Evolutionary conservation across 306 rosid species (phyloP).

Genomic region (Datisca glomerata): DNA sequence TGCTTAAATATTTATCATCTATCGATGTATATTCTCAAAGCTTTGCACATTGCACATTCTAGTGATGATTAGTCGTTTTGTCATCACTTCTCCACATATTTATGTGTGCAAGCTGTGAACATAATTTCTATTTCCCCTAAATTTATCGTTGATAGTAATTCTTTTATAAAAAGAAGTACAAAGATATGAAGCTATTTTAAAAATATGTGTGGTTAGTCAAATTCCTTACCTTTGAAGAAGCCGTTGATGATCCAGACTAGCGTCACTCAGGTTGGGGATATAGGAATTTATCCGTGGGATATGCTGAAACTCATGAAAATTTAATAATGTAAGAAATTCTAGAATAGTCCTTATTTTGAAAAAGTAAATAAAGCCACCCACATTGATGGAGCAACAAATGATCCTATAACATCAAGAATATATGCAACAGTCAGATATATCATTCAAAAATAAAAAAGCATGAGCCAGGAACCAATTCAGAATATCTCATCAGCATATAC

Average conservation of each 20-base stretch:
- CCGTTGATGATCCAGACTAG: conserved; percentile 77
- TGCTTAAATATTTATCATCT: too few relatives aligned
- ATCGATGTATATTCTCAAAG: too few relatives aligned
- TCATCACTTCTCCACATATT: too few relatives aligned
- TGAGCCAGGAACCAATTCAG: not conserved
- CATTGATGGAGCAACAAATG: conserved; percentile 4
- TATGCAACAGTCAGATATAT: too few relatives aligned
- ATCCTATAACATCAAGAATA: conserved; percentile 1
- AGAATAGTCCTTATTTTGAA: not conserved
- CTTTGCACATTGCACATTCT: too few relatives aligned
- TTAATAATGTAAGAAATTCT: conserved; percentile 9
- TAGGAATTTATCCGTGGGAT: conserved; percentile 74
- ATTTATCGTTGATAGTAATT: too few relatives aligned
- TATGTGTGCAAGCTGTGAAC: too few relatives aligned
- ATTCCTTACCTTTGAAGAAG: conserved; percentile 89
- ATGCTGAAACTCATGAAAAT: conserved; percentile 40
- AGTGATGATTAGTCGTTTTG: too few relatives aligned
- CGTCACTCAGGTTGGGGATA: conserved; percentile 59
- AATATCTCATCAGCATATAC: conserved; percentile 1
- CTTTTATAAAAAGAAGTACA: too few relatives aligned
- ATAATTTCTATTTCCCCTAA: too few relatives aligned
- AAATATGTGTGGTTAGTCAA: too few relatives aligned
- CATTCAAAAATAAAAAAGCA: not conserved
- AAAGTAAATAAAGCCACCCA: not conserved
- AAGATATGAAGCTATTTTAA: too few relatives aligned